These are phyloP conservation scores for Musa balbisiana DNA, from an alignment of 202 grass and related monocot genomes.

Conservation along the genomic window DNA sequence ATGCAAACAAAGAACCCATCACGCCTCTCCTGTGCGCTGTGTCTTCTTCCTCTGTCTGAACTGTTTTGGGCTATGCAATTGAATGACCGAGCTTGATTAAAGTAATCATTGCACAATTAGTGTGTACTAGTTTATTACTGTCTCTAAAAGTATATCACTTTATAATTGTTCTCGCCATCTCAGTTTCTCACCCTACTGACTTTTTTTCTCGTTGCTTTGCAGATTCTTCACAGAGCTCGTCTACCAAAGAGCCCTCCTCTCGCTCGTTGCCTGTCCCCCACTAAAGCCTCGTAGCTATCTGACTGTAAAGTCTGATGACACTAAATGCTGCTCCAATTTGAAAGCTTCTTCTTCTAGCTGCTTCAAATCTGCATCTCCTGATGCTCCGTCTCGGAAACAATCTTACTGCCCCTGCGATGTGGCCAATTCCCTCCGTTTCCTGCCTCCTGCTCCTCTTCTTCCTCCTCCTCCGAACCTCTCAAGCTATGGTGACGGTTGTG, in stretches of 20 bases:
- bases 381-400: not conserved
- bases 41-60: not conserved
- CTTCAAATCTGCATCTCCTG: not conserved
- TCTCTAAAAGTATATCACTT: not conserved
- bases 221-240: conserved; percentile 8
- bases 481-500: not conserved
- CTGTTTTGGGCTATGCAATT: not conserved
- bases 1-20: not conserved
- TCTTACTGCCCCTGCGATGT: not conserved
- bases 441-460: not conserved
- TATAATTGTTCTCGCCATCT: not conserved
- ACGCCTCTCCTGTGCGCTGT: not conserved
- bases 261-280: not conserved
- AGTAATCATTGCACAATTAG: conserved; percentile 19
- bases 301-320: not conserved
- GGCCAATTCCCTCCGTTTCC: not conserved
- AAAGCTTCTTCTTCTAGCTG: not conserved
- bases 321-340: not conserved
- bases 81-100: conserved; percentile 7
- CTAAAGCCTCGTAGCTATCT: not conserved
- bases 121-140: not conserved
- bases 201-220: not conserved
- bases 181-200: not conserved
- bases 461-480: not conserved
- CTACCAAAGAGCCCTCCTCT: not conserved